A percentile compares a stretch with the other conserved stretches of the same genome.
Evolutionary conservation across 129 eudicot species (phyloP).

Genomic region (Flaveria linearis): DNA sequence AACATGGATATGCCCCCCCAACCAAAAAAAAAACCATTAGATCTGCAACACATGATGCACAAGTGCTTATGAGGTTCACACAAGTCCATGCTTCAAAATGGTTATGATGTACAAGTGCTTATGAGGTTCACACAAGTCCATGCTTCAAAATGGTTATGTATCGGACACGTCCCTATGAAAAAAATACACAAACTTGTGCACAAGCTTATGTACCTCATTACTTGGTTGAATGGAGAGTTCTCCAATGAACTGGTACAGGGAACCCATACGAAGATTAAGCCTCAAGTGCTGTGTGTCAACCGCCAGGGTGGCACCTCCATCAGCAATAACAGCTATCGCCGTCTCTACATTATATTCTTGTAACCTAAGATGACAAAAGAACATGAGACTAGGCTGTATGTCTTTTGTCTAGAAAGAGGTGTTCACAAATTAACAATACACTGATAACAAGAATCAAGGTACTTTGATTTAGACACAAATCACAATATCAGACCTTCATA

Average conservation of each 20-base stretch:
- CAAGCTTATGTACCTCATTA: constrained; percentile 54
- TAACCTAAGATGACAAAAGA: constrained; percentile 52
- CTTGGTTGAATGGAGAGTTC: constrained; percentile 63
- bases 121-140: no score
- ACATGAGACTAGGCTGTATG: neutral
- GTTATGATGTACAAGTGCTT: no score
- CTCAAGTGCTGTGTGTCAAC: constrained; percentile 66
- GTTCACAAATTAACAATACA: neutral
- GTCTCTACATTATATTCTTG: constrained; percentile 67
- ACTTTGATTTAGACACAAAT: neutral
- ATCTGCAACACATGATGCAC: neutral
- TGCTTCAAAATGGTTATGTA: neutral
- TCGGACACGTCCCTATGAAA: neutral
- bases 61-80: neutral
- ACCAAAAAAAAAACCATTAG: neutral
- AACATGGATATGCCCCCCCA: neutral
- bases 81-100: no score
- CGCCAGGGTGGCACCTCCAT: constrained; percentile 66
- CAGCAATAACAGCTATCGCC: constrained; percentile 65
- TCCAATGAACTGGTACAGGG: constrained; percentile 85
- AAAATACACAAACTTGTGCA: neutral
- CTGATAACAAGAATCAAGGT: neutral
- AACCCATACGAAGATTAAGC: constrained; percentile 61
- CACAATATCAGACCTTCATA: neutral
- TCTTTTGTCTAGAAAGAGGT: neutral